Evolutionary conservation across 1,284 basidiomycete species (phyloP).

Genomic region (Exobasidium cylindrosporum): DNA sequence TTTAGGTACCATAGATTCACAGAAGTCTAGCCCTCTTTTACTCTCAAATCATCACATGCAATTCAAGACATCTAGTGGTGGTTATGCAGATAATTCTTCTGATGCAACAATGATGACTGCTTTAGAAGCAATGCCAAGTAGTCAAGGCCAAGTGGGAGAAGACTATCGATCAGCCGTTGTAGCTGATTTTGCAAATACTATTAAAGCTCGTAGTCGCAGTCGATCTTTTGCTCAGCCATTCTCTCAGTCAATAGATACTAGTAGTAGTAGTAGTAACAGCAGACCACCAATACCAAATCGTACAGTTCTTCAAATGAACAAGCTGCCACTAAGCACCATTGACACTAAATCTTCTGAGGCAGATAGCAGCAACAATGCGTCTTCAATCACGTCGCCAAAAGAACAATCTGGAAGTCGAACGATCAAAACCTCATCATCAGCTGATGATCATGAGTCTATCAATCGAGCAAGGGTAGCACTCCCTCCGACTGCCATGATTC

Average conservation of each 20-base stretch:
- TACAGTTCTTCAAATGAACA: not conserved
- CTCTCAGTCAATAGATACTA: not conserved
- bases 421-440: not conserved
- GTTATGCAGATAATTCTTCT: not conserved
- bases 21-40: not conserved
- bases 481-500: constrained; percentile 11
- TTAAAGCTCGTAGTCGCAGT: constrained; percentile 1
- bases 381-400: not conserved
- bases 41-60: constrained; percentile 1
- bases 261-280: not conserved
- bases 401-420: not conserved
- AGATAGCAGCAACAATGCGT: not conserved
- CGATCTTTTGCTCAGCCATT: not conserved
- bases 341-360: not conserved
- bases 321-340: not conserved
- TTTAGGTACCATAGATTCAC: not conserved
- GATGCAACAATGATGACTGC: constrained; percentile 3
- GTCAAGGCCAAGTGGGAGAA: not conserved
- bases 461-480: not conserved
- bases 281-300: not conserved
- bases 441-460: not conserved
- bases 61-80: not conserved
- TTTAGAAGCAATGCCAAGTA: not conserved
- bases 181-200: constrained; percentile 2
- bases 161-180: not conserved